Evolutionary conservation across 148 eudicot genomes (phyloP), one percentile per base, ranked within the genome.

Genomic region (Rhododendron ferrugineum): DNA sequence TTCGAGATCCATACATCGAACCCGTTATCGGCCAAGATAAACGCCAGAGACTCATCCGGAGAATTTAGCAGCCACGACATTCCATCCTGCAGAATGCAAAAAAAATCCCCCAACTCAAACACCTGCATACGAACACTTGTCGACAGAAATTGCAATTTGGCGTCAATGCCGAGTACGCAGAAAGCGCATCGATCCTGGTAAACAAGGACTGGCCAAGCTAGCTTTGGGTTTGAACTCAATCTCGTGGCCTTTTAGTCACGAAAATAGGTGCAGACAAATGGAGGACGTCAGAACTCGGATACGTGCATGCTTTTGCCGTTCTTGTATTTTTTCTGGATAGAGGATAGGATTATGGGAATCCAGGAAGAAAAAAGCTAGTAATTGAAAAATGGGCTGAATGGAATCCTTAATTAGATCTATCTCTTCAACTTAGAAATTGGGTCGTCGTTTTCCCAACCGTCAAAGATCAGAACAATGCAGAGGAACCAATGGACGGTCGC

Each of bases 1-100:
- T 94, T 94, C 60, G 91, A 87, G 77, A 94, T 90, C 95, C 95
- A 92, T 5, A 94, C 94, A 82, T 94, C 94, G 77, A 89, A 92
- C 0, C 94, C 96, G 2, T 85, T 89, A 62, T 94, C 94, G 0
- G 94, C 93, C 90, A 94, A 88, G 15, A 94, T 90, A 44, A 91
- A 84, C 0, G 94, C 92, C n/a, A 94, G 85, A 14, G 94, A 91
- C 36, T 94, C 82, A 20, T 90, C 85, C 7, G 94, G 91, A 32
- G 87, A 47, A 86, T 87, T 94, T 44, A 94, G 62, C 56, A 92
- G 77, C 96, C 96, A 94, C 5, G 93, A 90, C 88, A 88, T 87
- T 22, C 96, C 96, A 80, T 94, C 96, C 96, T 94, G 86, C 82
- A 30, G 0, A 22, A 16, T 56, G 16, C 62, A 56, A 56, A 8